A percentile compares a stretch with the other conserved stretches of the same genome.
Conservation (phyloP, 148 eudicot genomes). For the Silene latifolia region DNA sequence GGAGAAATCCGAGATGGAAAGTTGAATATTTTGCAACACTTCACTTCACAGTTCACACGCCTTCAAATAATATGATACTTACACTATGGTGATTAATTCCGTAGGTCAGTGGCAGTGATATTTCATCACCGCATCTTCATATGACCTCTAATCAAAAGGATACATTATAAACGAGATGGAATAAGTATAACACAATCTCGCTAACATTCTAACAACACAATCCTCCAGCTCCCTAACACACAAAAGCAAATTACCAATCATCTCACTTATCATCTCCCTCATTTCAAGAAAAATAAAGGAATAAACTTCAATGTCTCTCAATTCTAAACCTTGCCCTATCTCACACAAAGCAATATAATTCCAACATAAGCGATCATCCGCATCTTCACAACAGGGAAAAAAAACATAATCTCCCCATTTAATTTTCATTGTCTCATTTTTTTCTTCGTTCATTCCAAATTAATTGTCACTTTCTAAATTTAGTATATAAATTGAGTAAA, state of each 20-base stretch:
- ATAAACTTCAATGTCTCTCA: not conserved
- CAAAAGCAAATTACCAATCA: not conserved
- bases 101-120: not conserved
- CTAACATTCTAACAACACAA: not conserved
- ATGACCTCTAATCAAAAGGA: not conserved
- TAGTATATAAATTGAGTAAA: too few species aligned
- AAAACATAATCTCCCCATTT: not conserved
- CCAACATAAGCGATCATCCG: not conserved
- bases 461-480: too few species aligned
- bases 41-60: not conserved
- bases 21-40: not conserved
- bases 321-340: not conserved
- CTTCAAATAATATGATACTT: too few species aligned
- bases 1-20: not conserved
- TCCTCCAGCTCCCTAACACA: not conserved
- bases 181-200: not conserved
- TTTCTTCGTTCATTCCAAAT: not conserved
- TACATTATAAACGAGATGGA: not conserved
- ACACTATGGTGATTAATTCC: not conserved
- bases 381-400: too few species aligned
- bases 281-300: not conserved
- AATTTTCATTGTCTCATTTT: not conserved
- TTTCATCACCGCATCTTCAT: too few species aligned
- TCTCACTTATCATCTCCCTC: not conserved
- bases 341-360: not conserved